Percentiles rank a stretch among this genome's conserved stretches.
Evolutionary conservation across 2,329 filamentous ascomycete genomes (phyloP).

Genomic region (Hymenoscyphus albidus): DNA sequence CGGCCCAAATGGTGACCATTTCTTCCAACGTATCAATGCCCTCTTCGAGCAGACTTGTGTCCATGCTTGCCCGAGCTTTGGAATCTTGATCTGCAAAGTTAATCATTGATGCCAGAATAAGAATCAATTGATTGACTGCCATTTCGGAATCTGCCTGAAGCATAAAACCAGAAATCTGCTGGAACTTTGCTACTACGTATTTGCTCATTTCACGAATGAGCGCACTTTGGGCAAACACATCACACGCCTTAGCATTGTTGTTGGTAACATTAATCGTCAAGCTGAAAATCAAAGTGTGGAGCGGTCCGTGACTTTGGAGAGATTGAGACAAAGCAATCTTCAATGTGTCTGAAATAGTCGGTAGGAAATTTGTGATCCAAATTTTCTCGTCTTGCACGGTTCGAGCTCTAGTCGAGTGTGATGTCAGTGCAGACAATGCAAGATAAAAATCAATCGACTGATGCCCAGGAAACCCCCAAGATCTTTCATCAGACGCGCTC

Average conservation of each 20-base stretch:
- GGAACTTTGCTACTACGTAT: slow-evolving; percentile 51
- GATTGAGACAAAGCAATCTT: slow-evolving; percentile 37
- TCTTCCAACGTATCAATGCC: slow-evolving; percentile 48
- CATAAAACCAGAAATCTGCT: slow-evolving; percentile 45
- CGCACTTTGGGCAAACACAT: slow-evolving; percentile 60
- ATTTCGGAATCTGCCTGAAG: slow-evolving; percentile 47
- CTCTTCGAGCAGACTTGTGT: slow-evolving; percentile 37
- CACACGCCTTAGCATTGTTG: slow-evolving; percentile 66
- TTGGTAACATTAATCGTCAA: slow-evolving; percentile 85
- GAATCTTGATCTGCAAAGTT: slow-evolving; percentile 80
- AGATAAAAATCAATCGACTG: slow-evolving; percentile 39
- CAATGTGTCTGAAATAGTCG: slow-evolving; percentile 48
- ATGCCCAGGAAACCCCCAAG: slow-evolving; percentile 27
- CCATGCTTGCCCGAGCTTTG: slow-evolving; percentile 50
- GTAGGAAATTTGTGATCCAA: slow-evolving; percentile 50
- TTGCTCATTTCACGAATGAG: slow-evolving; percentile 48
- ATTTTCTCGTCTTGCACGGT: slow-evolving; percentile 41
- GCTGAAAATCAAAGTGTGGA: slow-evolving; percentile 45
- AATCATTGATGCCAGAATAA: slow-evolving; percentile 78
- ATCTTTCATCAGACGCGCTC: slow-evolving; percentile 22
- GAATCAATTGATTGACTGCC: slow-evolving; percentile 66
- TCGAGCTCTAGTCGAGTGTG: slow-evolving; percentile 47
- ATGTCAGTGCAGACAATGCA: slow-evolving; percentile 51
- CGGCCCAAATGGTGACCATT: slow-evolving; percentile 64
- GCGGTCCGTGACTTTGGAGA: slow-evolving; percentile 36